phyloP scores from a whole-genome alignment of 768 basidiomycete genomes.

The Cyclocybe cylindracea region DNA sequence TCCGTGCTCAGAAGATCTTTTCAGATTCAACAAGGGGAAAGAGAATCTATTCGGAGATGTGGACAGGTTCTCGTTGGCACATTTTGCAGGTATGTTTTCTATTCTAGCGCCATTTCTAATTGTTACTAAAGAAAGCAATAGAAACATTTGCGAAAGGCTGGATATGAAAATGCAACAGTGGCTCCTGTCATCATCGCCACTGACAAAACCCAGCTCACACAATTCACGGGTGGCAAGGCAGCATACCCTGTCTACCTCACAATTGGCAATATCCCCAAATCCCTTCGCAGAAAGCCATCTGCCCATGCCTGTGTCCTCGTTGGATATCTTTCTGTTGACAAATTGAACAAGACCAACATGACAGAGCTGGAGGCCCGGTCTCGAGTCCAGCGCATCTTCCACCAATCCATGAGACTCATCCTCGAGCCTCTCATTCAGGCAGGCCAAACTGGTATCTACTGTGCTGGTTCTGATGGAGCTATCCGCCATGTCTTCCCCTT shows the following conservation, averaged over 20 bases:
- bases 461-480: slow-evolving; percentile 31
- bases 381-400: slow-evolving; percentile 13
- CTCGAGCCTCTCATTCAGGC: slow-evolving; percentile 27
- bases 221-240: slow-evolving; percentile 31
- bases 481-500: slow-evolving; percentile 28
- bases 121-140: no score
- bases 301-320: slow-evolving; percentile 32
- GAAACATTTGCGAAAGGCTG: no score
- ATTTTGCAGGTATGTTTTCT: no score
- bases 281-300: slow-evolving; percentile 27
- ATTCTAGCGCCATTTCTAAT: no score
- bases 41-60: no score
- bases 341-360: slow-evolving; percentile 19
- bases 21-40: no score
- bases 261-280: slow-evolving; percentile 34
- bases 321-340: slow-evolving; percentile 37
- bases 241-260: slow-evolving; percentile 43
- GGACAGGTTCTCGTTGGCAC: no score
- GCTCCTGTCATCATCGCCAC: slow-evolving; percentile 38
- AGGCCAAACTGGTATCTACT: slow-evolving; percentile 27
- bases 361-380: not conserved
- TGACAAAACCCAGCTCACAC: slow-evolving; percentile 17
- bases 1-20: no score
- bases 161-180: no score
- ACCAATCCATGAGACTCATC: slow-evolving; percentile 17